A percentile compares a stretch with the other conserved stretches of the same genome.
These are phyloP conservation scores for Macrolepiota albuminosa DNA, from an alignment of 768 basidiomycete genomes.

Conservation along the genomic window DNA sequence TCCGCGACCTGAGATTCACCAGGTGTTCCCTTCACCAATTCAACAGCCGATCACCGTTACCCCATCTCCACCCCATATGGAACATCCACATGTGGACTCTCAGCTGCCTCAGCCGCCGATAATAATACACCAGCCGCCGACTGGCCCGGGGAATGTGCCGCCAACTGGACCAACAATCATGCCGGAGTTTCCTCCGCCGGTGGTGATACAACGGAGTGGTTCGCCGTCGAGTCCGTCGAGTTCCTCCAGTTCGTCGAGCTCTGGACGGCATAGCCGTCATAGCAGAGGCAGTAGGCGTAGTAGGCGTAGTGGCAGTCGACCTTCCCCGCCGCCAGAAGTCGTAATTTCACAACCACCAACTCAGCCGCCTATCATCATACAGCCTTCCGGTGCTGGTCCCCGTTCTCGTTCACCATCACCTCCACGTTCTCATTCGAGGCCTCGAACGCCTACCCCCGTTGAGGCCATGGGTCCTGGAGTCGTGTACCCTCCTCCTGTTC, in stretches of 20 bases:
- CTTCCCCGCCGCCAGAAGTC: background rate
- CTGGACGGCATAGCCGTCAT: background rate
- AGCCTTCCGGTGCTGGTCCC: too few relatives aligned
- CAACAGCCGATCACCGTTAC: constrained; percentile 7
- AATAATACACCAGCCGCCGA: constrained; percentile 2
- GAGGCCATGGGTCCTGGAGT: background rate
- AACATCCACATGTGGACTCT: background rate
- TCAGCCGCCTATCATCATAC: background rate
- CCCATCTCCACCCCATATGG: background rate
- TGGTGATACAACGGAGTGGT: background rate
- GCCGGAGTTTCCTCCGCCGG: background rate
- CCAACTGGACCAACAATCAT: background rate
- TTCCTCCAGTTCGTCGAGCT: background rate
- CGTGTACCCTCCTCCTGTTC: background rate
- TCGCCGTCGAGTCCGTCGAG: constrained; percentile 1
- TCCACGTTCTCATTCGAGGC: background rate
- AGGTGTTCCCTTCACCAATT: constrained; percentile 9
- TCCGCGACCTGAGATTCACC: constrained; percentile 4
- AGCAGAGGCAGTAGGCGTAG: background rate
- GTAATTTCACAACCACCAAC: background rate
- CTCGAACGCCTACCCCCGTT: background rate
- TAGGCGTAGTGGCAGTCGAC: background rate
- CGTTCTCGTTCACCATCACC: background rate
- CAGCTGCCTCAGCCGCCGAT: background rate
- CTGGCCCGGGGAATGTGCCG: background rate